Conservation (phyloP, 768 basidiomycete genomes). For the Hysterangium stoloniferum region DNA sequence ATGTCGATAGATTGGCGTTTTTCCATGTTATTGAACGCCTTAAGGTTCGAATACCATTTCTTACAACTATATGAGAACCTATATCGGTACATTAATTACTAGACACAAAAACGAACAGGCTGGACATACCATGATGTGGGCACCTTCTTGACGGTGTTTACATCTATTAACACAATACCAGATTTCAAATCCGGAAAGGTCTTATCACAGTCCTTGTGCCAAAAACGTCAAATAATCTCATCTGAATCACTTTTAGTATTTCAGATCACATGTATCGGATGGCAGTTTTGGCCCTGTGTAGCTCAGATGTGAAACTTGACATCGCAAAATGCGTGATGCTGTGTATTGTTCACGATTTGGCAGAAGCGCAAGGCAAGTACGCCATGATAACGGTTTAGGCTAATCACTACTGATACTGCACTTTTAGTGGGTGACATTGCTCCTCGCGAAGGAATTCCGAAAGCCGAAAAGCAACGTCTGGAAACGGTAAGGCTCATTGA, state of each 20-base stretch:
- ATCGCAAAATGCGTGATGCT: constrained; percentile 82
- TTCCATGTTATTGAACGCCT: constrained; percentile 84
- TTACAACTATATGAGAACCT: not conserved
- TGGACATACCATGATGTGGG: constrained; percentile 82
- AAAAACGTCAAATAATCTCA: no score
- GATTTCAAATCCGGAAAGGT: constrained; percentile 87
- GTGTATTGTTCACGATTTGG: constrained; percentile 88
- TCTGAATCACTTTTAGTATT: constrained; percentile 42
- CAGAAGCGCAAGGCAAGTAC: constrained; percentile 77
- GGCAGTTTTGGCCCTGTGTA: constrained; percentile 88
- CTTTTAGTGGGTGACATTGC: constrained; percentile 92
- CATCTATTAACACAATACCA: constrained; percentile 24
- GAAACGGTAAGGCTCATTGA: constrained; percentile 48
- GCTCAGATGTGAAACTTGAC: constrained; percentile 65
- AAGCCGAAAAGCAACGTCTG: constrained; percentile 67
- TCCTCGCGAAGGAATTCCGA: constrained; percentile 79
- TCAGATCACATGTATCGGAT: constrained; percentile 98
- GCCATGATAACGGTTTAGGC: not conserved
- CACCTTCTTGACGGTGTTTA: constrained; percentile 9
- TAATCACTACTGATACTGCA: not conserved
- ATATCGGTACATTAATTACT: not conserved
- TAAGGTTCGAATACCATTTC: constrained; percentile 53
- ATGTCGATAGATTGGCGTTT: constrained; percentile 74
- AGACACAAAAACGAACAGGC: constrained; percentile 95
- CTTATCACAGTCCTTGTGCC: no score